phyloP scores from a whole-genome alignment of 2,329 filamentous ascomycete genomes.

The Ophiocordyceps camponoti-saundersi region DNA sequence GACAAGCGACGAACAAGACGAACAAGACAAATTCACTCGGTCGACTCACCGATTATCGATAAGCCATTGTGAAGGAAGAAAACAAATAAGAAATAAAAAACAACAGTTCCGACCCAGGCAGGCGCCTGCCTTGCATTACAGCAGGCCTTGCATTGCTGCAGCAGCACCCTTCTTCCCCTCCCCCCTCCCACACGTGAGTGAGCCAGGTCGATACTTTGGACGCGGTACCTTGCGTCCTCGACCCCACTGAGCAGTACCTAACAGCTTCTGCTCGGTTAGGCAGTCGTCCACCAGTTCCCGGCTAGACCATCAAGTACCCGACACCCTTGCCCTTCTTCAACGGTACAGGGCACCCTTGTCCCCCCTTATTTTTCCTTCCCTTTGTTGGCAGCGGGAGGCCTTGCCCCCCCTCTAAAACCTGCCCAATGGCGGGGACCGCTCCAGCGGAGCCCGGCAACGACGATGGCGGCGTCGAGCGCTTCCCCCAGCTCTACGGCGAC shows the following conservation, averaged over 20 bases:
- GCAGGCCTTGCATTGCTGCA: no score
- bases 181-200: no score
- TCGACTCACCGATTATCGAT: background rate
- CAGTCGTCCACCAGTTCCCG: background rate
- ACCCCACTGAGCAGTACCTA: background rate
- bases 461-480: slow-evolving; percentile 15
- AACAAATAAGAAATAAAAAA: background rate
- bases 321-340: background rate
- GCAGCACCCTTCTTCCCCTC: no score
- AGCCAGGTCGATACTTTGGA: no score
- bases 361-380: no score
- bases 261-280: background rate
- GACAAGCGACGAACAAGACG: background rate
- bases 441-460: slow-evolving; percentile 15
- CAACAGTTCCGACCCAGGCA: no score
- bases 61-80: background rate
- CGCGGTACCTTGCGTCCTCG: no score
- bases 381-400: background rate
- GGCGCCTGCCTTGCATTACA: no score
- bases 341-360: background rate
- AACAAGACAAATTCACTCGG: background rate
- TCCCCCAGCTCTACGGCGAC: slow-evolving; percentile 20
- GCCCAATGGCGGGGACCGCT: slow-evolving; percentile 3
- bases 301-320: background rate
- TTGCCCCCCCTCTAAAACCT: background rate